Conservation (phyloP, 208 protist species). For the Jaenimonas drosophilae region DNA sequence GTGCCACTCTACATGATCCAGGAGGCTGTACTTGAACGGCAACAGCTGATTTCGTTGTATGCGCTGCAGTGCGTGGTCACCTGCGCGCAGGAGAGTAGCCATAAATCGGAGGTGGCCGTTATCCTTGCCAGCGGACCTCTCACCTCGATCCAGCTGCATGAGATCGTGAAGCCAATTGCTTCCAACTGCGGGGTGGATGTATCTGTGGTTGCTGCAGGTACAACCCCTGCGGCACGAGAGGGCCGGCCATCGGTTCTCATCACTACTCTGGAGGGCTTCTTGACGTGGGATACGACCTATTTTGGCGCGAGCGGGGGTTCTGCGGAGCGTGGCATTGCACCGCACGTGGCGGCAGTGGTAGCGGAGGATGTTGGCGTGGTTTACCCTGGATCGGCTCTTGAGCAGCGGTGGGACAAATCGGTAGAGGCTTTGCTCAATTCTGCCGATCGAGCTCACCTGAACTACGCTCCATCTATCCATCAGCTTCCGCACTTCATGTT, state of each 20-base stretch:
- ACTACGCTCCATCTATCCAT: slow-evolving; percentile 9
- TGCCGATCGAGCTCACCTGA: slow-evolving; percentile 6
- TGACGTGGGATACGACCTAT: slow-evolving; percentile 10
- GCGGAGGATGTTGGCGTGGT: slow-evolving; percentile 22
- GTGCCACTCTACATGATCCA: slow-evolving; percentile 21
- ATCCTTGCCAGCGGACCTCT: slow-evolving; percentile 21
- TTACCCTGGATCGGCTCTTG: background rate
- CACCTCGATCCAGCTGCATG: too few relatives aligned
- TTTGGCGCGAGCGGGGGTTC: background rate
- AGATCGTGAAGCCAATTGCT: too few relatives aligned
- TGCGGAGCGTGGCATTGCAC: slow-evolving; percentile 4
- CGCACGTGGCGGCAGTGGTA: slow-evolving; percentile 24
- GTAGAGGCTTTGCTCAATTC: background rate
- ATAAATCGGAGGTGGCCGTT: slow-evolving; percentile 26
- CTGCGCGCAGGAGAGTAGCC: too few relatives aligned
- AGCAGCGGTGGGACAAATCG: background rate
- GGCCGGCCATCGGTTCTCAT: slow-evolving; percentile 5
- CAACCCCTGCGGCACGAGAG: background rate
- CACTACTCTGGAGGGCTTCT: slow-evolving; percentile 12
- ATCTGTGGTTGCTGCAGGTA: background rate
- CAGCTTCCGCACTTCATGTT: slow-evolving; percentile 21
- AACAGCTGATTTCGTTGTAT: slow-evolving; percentile 32
- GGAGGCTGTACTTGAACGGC: slow-evolving; percentile 22
- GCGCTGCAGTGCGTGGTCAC: slow-evolving; percentile 40
- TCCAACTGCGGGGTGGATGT: too few relatives aligned